Evolutionary conservation across 1,284 basidiomycete species (phyloP).

Genomic region (Cutaneotrichosporon spelunceum): DNA sequence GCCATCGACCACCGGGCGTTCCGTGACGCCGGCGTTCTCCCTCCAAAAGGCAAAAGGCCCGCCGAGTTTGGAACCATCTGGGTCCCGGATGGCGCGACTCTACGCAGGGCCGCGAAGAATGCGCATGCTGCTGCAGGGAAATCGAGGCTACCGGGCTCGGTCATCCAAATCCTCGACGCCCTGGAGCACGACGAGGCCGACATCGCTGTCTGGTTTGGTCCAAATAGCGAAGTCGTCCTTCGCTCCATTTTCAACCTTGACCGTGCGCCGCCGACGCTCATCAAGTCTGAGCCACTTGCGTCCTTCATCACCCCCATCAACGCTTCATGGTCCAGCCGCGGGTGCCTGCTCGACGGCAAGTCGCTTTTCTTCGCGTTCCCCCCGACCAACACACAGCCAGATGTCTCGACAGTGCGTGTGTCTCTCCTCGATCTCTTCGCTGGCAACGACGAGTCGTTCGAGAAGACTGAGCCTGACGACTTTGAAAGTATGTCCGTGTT

Average conservation of each 20-base stretch:
- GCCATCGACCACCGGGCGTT: constrained; percentile 59
- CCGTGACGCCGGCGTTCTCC: constrained; percentile 29
- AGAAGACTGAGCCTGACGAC: constrained; percentile 11
- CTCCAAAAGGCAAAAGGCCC: constrained; percentile 18
- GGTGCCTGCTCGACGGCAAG: constrained; percentile 57
- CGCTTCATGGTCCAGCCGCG: constrained; percentile 54
- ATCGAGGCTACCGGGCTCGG: constrained; percentile 38
- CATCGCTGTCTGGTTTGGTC: constrained; percentile 67
- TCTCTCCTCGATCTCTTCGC: constrained; percentile 29
- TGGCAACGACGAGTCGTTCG: constrained; percentile 18
- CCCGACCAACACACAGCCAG: constrained; percentile 5
- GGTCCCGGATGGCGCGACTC: constrained; percentile 34
- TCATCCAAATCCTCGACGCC: constrained; percentile 29
- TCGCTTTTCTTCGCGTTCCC: constrained; percentile 50
- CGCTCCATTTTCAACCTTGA: constrained; percentile 79
- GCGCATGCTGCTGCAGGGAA: constrained; percentile 44
- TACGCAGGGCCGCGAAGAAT: constrained; percentile 24
- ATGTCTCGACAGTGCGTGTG: constrained; percentile 21
- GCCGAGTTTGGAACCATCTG: constrained; percentile 32
- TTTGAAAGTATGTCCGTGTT: constrained; percentile 29
- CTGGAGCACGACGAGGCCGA: constrained; percentile 67
- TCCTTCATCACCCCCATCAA: constrained; percentile 51
- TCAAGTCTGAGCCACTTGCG: constrained; percentile 70
- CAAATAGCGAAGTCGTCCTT: constrained; percentile 67
- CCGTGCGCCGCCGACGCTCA: constrained; percentile 77